These are phyloP conservation scores for Exophiala viscosa DNA, from an alignment of 2,329 filamentous ascomycete genomes.

Conservation along the genomic window DNA sequence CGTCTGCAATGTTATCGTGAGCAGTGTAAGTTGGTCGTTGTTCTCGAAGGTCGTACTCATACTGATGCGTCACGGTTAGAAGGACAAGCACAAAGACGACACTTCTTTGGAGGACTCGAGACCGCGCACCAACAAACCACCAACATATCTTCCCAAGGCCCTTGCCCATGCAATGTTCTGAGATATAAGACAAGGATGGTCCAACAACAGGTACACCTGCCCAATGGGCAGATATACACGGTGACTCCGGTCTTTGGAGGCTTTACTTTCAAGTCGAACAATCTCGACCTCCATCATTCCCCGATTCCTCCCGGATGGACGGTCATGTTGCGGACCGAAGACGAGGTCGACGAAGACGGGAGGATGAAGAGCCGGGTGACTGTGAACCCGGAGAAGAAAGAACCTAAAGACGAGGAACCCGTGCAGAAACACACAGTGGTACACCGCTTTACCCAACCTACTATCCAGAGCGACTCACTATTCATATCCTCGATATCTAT, in stretches of 20 bases:
- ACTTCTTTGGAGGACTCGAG: no score
- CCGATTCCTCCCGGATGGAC: constrained; percentile 86
- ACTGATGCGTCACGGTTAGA: no score
- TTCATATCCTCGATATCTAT: constrained; percentile 92
- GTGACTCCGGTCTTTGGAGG: constrained; percentile 88
- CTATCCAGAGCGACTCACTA: constrained; percentile 71
- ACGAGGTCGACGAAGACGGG: constrained; percentile 36
- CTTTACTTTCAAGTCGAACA: constrained; percentile 79
- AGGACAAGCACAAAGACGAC: no score
- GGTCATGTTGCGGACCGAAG: constrained; percentile 73
- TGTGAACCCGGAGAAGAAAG: neutral
- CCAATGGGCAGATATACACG: constrained; percentile 73
- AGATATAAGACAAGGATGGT: constrained; percentile 13
- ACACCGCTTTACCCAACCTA: constrained; percentile 70
- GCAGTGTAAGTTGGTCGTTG: no score
- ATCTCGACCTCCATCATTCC: constrained; percentile 64
- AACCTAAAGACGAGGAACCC: constrained; percentile 10
- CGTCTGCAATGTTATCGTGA: no score
- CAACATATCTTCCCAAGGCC: no score
- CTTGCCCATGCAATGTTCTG: constrained; percentile 3
- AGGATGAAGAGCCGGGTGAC: constrained; percentile 22
- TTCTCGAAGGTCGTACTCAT: no score
- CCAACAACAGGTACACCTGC: constrained; percentile 53
- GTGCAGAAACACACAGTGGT: constrained; percentile 18
- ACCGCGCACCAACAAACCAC: no score